Evolutionary conservation across 2,329 filamentous ascomycete species (phyloP), one percentile per base, ranked within the genome.

Genomic region (Thermoascus crustaceus): DNA sequence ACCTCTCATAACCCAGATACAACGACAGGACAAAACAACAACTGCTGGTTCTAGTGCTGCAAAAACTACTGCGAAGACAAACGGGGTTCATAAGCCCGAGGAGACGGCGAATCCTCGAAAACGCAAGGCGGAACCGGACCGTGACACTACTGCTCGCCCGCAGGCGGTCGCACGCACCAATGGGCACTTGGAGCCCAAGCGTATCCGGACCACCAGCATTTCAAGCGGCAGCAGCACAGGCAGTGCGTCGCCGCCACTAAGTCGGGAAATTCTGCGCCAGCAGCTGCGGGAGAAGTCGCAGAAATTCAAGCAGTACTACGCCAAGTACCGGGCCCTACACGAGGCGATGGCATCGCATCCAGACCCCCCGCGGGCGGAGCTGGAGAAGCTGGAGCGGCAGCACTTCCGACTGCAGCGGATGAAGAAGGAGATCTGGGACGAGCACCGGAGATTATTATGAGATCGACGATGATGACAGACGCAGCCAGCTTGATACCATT

Each of bases 261-360:
- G 54, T 31, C 51, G 54, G 11, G 57, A 59, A 18, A 43, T 60
- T 10, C 50, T 58, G 7, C 53, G 52, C 18, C 60, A 65, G 39
- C 57, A 60, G 33, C 46, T 65, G 31, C 56, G 51, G 26, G 56
- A 61, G 23, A 66, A 63, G 35, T 59, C 64, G 11, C 55, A 59
- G 37, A 53, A 50, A 32, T 80, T 80, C 54, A 75, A 76, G 49
- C 61, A 61, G 35, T 71, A 70, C 42, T 79, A 80, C 48, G 69
- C 69, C 22, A 68, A 67, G 38, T 80, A 81, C 47, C 66, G 68
- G 45, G 57, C 66, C 47, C 53, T 78, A 46, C 74, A 79, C 52
- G 69, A 71, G 23, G 52, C 58, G 34, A 47, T 71, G 41, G 53
- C 56, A 13, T 47, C 51, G 5, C 55, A 57, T 22, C 42, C 60